Percentiles rank a stretch among this genome's conserved stretches.
Evolutionary conservation across 2,329 filamentous ascomycete genomes (phyloP).

Genomic region (Remersonia thermophila): DNA sequence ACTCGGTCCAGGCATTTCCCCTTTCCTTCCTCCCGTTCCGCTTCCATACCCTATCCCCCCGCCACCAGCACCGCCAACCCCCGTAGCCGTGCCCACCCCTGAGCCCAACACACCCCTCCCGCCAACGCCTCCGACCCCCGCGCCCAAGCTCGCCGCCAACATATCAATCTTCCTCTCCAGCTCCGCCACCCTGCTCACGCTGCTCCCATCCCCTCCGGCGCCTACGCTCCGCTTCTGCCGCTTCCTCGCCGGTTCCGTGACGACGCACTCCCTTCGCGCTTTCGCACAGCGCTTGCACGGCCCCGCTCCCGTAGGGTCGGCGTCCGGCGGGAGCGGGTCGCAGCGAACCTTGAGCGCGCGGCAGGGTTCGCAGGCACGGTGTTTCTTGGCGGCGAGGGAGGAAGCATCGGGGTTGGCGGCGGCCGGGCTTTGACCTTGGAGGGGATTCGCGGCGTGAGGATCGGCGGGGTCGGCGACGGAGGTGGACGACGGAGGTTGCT

Average conservation of each 20-base stretch:
- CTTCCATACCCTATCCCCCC: no score
- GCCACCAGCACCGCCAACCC: not conserved
- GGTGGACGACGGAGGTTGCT: not conserved
- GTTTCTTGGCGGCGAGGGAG: conserved; percentile 35
- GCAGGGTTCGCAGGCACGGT: conserved; percentile 64
- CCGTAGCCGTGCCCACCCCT: not conserved
- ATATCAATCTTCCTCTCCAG: conserved; percentile 89
- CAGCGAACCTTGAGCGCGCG: conserved; percentile 72
- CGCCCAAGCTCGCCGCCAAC: conserved; percentile 66
- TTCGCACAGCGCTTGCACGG: conserved; percentile 69
- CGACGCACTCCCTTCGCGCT: conserved; percentile 62
- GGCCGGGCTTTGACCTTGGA: no score
- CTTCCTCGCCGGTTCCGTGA: conserved; percentile 64
- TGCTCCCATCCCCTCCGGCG: conserved; percentile 41
- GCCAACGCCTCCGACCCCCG: conserved; percentile 22
- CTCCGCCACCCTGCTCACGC: conserved; percentile 77
- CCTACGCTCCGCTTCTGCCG: conserved; percentile 48
- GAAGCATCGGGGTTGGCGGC: not conserved
- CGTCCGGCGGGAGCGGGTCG: conserved; percentile 55
- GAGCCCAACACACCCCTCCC: not conserved
- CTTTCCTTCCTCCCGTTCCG: no score
- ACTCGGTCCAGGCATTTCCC: no score
- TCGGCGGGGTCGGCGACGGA: not conserved
- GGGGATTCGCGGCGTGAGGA: no score
- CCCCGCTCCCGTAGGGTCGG: conserved; percentile 30